Evolutionary conservation across 352 stramenopile species (phyloP).

Genomic region (Pythium insidiosum): DNA sequence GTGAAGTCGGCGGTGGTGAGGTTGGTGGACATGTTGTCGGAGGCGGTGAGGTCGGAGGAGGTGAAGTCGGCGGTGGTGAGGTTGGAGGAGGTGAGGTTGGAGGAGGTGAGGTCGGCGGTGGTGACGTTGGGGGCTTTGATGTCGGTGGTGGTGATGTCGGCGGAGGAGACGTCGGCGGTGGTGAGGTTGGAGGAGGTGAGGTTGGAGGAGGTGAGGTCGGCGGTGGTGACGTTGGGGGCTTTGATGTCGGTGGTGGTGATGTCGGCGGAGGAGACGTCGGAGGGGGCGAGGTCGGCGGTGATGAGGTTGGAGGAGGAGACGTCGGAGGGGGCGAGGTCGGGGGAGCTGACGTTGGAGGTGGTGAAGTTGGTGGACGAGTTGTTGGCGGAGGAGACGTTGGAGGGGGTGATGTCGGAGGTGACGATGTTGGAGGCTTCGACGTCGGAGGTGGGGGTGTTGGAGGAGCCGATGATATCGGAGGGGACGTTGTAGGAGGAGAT

Average conservation of each 20-base stretch:
- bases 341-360: slow-evolving; percentile 4
- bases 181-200: too few species aligned
- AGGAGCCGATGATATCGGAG: not conserved
- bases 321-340: too few species aligned
- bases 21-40: not conserved
- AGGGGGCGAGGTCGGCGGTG: too few species aligned
- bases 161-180: not conserved
- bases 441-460: too few species aligned
- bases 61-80: not conserved
- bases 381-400: not conserved
- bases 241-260: not conserved
- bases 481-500: not conserved
- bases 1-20: not conserved
- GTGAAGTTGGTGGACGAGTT: not conserved
- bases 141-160: not conserved
- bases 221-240: not conserved
- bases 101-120: slow-evolving; percentile 28
- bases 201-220: slow-evolving; percentile 1
- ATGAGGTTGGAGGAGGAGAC: too few species aligned
- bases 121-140: too few species aligned
- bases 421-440: not conserved
- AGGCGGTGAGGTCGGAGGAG: not conserved
- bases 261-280: slow-evolving; percentile 22
- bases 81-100: not conserved
- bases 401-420: not conserved